Base-by-base conservation (phyloP, 2,329 filamentous ascomycete genomes). In the Mycosphaerelloides madeirae region DNA sequence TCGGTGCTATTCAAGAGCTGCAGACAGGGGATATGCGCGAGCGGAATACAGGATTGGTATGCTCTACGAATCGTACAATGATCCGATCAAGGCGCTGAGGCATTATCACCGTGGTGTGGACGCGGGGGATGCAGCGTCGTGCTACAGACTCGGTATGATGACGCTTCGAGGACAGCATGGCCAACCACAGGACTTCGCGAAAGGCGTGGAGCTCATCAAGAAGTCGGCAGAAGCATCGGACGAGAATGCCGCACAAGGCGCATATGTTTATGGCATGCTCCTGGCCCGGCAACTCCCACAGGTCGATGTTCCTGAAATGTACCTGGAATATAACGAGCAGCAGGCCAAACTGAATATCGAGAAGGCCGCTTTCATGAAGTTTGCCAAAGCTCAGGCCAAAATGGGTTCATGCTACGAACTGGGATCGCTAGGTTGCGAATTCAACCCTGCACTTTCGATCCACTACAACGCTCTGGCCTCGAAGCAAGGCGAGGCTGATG, bases 11-110 rank as follows among this genome's bases (percentile, higher is more conserved):
- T 81, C 83, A 50, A 77, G 84, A 58, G 87, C 93, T n/a, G 85
- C 88, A 22, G 85, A 90, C 57, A 83, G 87, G 57, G 88, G 88
- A 46, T 95, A 90, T 68, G 81, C 84, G 16, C 78, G 93, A 57
- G 90, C 93, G 15, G 88, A 97, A 66, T 98, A 98, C 67, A 82
- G 93, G 36, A 95, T 98, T 70, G 93, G 93, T 51, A 98, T 97
- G 91, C 85, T 96, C 45, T 97, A 90, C 64, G 93, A 98, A 69
- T 89, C 86, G 65, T 91, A 89, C 3, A 95, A 95, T 62, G 91
- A 98, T 61, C 84, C 89, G 48, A 78, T 83, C 51, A 96, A 95
- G 65, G 93, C 93, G 5, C 82, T 96, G 61, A 83, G 84, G 60
- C 90, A 97, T 66, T 98, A 97, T 68, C 81, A 88, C 54, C 78